Base-by-base conservation (phyloP, 176 grass and related monocot species). In the Juncus inflexus region DNA sequence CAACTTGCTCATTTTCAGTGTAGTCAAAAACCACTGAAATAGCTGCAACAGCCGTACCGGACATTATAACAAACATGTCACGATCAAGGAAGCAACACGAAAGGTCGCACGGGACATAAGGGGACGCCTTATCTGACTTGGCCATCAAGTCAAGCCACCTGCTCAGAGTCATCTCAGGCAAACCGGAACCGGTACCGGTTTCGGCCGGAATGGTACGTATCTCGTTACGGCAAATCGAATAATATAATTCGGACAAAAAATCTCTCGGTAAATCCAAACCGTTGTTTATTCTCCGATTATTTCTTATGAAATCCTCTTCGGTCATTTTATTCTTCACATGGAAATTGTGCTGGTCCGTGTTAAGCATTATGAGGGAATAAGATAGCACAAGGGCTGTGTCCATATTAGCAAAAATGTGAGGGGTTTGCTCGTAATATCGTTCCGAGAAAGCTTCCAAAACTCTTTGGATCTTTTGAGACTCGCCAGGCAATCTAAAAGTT, bases 271-370 rank as follows among this genome's bases (percentile, higher is more conserved):
- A 82, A 67, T 97, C 94, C 50, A 41, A 89, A 12, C 88, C 94
- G 75, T 84, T 87, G 81, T 97, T 97, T 37, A 97, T 97, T 61
- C 64, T 78, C 39, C 94, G 87, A 61, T 97, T 97, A 67, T 97
- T 97, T 66, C 88, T 81, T 45, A 97, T 86, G 74, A 97, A 97
- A 59, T 97, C 94, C 70, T 97, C 94, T 83, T 97, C 94, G 28
- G 94, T 91, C 94, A 97, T 97, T 81, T 97, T 97, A 78, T 91
- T 97, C 72, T 91, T 97, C 38, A 97, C 94, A 80, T 81, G 81
- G 67, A 86, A 63, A 85, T 97, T 97, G 75, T 97, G 94, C 38
- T 89, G 94, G 74, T 97, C 94, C 3, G 94, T 97, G 70, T 97
- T 97, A 15, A 97, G 88, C 94, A 97, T 7, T 77, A 97, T 97